Conservation (phyloP, 257 asterid genomes). For the Mitragyna speciosa region DNA sequence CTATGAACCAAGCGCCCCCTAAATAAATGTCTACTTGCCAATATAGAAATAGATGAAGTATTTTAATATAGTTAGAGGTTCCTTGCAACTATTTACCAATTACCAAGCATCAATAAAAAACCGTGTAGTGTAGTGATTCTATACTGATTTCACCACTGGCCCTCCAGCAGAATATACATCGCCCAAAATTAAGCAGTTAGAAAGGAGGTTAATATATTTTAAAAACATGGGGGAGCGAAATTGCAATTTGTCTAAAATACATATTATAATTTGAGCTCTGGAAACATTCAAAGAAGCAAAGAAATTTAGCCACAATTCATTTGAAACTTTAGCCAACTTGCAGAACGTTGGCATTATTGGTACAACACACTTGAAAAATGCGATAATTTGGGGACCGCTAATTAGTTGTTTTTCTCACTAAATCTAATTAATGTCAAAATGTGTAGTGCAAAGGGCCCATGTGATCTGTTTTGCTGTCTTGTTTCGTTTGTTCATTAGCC, state of each 20-base stretch:
- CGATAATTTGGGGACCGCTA: not conserved
- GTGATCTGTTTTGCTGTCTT: not conserved
- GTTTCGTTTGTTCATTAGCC: not conserved
- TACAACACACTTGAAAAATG: not conserved
- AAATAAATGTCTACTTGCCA: too few species aligned
- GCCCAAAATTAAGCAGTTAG: too few species aligned
- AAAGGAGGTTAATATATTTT: not conserved
- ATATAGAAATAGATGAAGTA: too few species aligned
- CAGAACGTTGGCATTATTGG: not conserved
- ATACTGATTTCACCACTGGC: not conserved
- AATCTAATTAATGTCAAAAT: not conserved
- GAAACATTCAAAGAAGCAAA: not conserved
- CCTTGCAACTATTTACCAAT: not conserved
- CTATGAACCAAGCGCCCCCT: too few species aligned
- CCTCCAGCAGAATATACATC: not conserved
- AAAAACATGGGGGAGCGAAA: not conserved
- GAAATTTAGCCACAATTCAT: not conserved
- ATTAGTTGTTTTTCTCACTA: too few species aligned
- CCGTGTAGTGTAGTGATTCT: not conserved
- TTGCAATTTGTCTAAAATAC: not conserved
- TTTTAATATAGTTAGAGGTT: not conserved
- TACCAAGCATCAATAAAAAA: not conserved
- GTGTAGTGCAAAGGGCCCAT: not conserved
- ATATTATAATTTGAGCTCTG: not conserved
- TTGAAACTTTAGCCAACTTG: not conserved